phyloP scores from a whole-genome alignment of 2,329 filamentous ascomycete genomes.

The Dactylellina cionopaga region DNA sequence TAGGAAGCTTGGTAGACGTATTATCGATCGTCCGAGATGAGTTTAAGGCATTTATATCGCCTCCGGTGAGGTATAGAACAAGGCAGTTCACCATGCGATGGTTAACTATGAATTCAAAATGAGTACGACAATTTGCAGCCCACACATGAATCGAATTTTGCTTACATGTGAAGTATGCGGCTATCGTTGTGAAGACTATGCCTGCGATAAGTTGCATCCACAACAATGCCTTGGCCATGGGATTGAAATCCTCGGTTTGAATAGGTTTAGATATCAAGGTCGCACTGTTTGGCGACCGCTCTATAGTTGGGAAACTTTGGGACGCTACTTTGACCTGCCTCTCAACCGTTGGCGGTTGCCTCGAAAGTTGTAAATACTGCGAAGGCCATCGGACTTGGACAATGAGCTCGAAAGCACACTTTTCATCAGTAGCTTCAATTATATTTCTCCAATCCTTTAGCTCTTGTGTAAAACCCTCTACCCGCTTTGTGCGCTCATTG shows the following conservation, averaged over 20 bases:
- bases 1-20: conserved; percentile 33
- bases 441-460: conserved; percentile 45
- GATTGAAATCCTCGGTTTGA: conserved; percentile 3
- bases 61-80: conserved; percentile 36
- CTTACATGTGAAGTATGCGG: conserved; percentile 40
- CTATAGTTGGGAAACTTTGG: not conserved
- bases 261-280: not conserved
- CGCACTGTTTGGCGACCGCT: not conserved
- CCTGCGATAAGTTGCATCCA: conserved; percentile 51
- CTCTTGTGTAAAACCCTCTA: conserved; percentile 30
- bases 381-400: conserved; percentile 45
- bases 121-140: too few relatives aligned
- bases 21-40: conserved; percentile 32
- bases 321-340: not conserved
- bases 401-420: conserved; percentile 27
- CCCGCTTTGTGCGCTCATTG: conserved; percentile 18
- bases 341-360: not conserved
- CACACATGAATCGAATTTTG: too few relatives aligned
- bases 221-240: conserved; percentile 27
- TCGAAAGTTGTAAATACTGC: not conserved
- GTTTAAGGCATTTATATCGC: conserved; percentile 12
- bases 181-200: conserved; percentile 42
- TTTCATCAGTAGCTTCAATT: conserved; percentile 30
- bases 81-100: conserved; percentile 40
- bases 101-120: too few relatives aligned